Evolutionary conservation across 805 yeast genomes (phyloP), one percentile per base, ranked within the genome.

Genomic region (Brettanomyces custersianus): DNA sequence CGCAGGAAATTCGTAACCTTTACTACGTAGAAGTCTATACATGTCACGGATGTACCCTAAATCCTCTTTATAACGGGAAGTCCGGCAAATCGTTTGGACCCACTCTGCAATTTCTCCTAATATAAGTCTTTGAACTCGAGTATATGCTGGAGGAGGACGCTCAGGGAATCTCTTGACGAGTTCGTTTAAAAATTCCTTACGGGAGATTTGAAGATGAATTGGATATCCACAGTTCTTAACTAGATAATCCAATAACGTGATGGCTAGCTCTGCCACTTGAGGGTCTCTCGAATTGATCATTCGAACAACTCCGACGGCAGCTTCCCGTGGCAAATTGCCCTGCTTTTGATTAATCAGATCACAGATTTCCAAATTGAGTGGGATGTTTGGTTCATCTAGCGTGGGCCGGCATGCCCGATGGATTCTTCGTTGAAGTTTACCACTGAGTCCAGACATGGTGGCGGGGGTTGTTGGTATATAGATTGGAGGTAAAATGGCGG

Each of bases 221-320:
- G 98, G 96, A 57, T 90, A 92, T 4, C 97, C 98, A 63, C 99
- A 92, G 64, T 92, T 92, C 62, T 92, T 92, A 36, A 92, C 98
- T 47, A 92, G 65, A 36, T 85, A 85, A 54, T 92, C 99, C 42
- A 92, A 70, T 34, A 74, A 51, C 47, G 57, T 54, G 26, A 85
- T 62, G 2, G 87, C 73, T 44, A 92, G 60, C 8, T 96, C 96
- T 52, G 88, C 75, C 23, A 87, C 81, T 51, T 84, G 94, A 1
- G 94, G 77, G 46, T 83, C 92, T 50, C 85, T 70, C 46, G 80
- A 80, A 60, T 86, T 83, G 54, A 90, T 74, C 42, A 86, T 66
- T 51, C 79, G 80, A 36, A 81, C 96, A 42, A 88, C 77, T 5
- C 88, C 79, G 42, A 77, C 70, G 5, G 94, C 94, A 4, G 97